Base-by-base conservation (phyloP, 1,284 basidiomycete genomes). In the Apiotrichum gracile region DNA sequence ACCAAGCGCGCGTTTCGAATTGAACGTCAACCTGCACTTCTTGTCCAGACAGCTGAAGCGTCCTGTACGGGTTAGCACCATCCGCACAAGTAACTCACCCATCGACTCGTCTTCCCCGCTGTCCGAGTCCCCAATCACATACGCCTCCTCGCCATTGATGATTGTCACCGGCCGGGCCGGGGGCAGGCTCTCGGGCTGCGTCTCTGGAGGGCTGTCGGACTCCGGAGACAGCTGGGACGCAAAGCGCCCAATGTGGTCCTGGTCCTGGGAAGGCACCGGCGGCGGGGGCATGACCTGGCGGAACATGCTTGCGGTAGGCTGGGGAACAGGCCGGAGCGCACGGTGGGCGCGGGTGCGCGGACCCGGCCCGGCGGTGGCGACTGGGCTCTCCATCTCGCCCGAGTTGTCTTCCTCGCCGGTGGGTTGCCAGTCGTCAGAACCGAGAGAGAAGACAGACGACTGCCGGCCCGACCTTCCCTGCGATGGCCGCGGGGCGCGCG, bases 111-210 rank as follows among this genome's bases (percentile, higher is more conserved):
- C 49, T 9, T 57, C 55, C 2, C 48, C 55, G 8, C 48, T 49
- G 29, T 45, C 43, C 21, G 43, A 45, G 16, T 56, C 58, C 5
- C 48, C 45, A 10, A 42, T 43, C 16, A 56, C 51, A 5, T 42
- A 47, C 19, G 52, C 61, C 44, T 60, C 60, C 26, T 54, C 58
- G 6, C 60, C 62, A 29, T 60, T 56, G 16, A 60, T 51, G 22
- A 60, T 41, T 1, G 29, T 35, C 22, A 47, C 25, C 40, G 40
- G 41, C 16, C 48, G 38, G 8, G n/a, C 2, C 4, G 27, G 39
- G 13, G 24, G 33, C 6, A 37, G 46, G 46, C 33, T 41, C 25
- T 31, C 52, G 25, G 27, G 21, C 33, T 46, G 46, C 4, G 47
- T 27, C 49, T 35, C 26, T 12, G 10, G 10, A 19, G 37, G 13